Base-by-base conservation (phyloP, 208 protist genomes). In the Trypanosoma platydactyli region DNA sequence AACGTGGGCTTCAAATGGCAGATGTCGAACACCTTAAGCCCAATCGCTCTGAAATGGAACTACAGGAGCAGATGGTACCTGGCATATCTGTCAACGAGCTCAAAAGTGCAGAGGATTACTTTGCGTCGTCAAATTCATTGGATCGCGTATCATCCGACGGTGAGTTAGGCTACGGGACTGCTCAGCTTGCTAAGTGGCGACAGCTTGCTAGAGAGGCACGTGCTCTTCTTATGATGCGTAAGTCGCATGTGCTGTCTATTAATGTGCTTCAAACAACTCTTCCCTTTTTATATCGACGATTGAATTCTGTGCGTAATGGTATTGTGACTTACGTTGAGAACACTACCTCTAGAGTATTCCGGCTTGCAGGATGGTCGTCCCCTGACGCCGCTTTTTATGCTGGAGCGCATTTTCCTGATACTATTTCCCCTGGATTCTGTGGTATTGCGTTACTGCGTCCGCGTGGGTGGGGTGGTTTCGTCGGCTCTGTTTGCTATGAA, bases 401-500 rank as follows among this genome's bases (percentile, higher is more conserved):
- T 27, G 54, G 59, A 51, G 86, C 77, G 64, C 63, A 62, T 59
- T 94, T 94, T 64, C 83, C 88, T 7, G 57, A 82, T 25, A 54
- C 59, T 3, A 81, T 94, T 48, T 30, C 41, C 27, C 71, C 80
- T 27, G 66, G 76, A 9, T 50, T 79, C 61, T 84, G 79, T 56
- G 88, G 82, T 30, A 24, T 91, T 1, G 68, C 77, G 5, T 70
- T 91, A 57, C 53, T 94, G 51, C 80, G 85, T 27, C 80, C 84
- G 13, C 74, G 71, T 11, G 46, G 69, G 9, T 94, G 88, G 85
- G 77, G 83, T 58, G 82, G 84, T 33, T 94, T 79, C 71, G 71
- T 75, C 13, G 84, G 81, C 45, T 76, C 53, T 22, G 78, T 88
- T 22, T 91, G 84, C 75, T 94, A 87, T 74, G 77, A 81, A 44